Conservation (phyloP, 495 filamentous ascomycete species). For the Thermochaetoides thermophila region DNA sequence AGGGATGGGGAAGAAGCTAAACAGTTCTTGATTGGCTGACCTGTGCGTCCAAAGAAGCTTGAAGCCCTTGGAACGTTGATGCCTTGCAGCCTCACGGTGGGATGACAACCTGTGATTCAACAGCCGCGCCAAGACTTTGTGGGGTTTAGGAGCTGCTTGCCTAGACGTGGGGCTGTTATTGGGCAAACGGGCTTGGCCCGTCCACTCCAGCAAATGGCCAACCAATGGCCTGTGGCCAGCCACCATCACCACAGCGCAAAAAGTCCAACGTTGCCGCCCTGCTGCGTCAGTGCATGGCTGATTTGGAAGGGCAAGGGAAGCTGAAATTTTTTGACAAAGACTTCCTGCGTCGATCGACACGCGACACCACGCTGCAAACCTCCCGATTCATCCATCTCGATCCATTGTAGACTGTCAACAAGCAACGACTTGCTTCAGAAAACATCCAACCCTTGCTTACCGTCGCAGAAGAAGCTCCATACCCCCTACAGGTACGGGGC, state of each 20-base stretch:
- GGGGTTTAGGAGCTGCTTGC: not conserved
- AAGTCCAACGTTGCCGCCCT: constrained; percentile 6
- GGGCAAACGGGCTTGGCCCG: no score
- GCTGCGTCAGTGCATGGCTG: constrained; percentile 3
- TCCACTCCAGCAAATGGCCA: no score
- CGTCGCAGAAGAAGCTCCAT: no score
- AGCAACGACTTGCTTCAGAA: no score
- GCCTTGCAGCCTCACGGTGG: constrained; percentile 16
- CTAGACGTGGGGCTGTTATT: not conserved
- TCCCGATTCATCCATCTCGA: no score
- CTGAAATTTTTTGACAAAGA: no score
- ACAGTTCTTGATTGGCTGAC: no score
- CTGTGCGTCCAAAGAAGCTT: not conserved
- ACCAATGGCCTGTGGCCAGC: no score
- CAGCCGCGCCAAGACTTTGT: constrained; percentile 2
- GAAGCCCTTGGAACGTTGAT: constrained; percentile 12
- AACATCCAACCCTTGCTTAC: no score
- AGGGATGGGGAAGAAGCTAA: no score
- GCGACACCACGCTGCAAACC: not conserved
- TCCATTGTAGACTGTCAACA: no score
- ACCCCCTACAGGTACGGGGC: no score
- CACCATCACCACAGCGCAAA: constrained; percentile 10
- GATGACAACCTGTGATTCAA: constrained; percentile 8
- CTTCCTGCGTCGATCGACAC: constrained; percentile 2
- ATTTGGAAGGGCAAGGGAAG: constrained; percentile 3